These are phyloP conservation scores for Boechera divaricarpa DNA, from an alignment of 345 rosid genomes.

Conservation along the genomic window DNA sequence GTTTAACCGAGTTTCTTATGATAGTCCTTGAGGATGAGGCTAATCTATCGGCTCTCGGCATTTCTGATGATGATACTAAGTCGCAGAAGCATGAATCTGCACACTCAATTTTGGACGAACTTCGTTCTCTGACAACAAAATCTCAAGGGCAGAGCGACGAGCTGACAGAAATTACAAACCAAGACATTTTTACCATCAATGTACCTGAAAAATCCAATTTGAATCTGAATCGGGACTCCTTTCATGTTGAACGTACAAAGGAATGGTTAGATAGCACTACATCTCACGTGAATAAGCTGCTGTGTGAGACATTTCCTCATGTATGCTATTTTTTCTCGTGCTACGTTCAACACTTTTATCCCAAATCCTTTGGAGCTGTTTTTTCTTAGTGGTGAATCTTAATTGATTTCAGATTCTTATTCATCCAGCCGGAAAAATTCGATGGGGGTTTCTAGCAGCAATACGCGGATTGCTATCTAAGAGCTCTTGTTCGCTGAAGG, in stretches of 20 bases:
- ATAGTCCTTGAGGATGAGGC: conserved; percentile 80
- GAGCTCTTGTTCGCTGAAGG: conserved; percentile 65
- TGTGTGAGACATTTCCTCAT: conserved; percentile 76
- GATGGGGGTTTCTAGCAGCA: conserved; percentile 74
- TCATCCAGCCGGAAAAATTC: conserved; percentile 73
- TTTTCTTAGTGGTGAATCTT: conserved; percentile 24
- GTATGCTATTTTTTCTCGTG: conserved; percentile 51
- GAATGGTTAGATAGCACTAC: conserved; percentile 81
- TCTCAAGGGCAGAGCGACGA: conserved; percentile 47
- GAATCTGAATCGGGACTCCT: conserved; percentile 49
- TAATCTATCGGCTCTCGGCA: conserved; percentile 54
- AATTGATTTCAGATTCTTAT: conserved; percentile 66
- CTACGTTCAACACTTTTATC: conserved; percentile 19
- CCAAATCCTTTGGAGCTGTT: conserved; percentile 1
- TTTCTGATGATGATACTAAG: conserved; percentile 40
- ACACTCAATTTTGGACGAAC: conserved; percentile 62
- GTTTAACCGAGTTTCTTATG: conserved; percentile 89
- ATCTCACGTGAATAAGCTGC: conserved; percentile 66
- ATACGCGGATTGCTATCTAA: conserved; percentile 69
- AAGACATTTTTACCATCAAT: conserved; percentile 40
- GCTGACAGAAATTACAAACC: conserved; percentile 45
- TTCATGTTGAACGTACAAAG: conserved; percentile 74
- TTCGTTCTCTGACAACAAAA: conserved; percentile 64
- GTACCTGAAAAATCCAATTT: conserved; percentile 40
- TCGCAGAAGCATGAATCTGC: conserved; percentile 51